Base-by-base conservation (phyloP, 176 grass and related monocot genomes). In the Triticum dicoccoides region DNA sequence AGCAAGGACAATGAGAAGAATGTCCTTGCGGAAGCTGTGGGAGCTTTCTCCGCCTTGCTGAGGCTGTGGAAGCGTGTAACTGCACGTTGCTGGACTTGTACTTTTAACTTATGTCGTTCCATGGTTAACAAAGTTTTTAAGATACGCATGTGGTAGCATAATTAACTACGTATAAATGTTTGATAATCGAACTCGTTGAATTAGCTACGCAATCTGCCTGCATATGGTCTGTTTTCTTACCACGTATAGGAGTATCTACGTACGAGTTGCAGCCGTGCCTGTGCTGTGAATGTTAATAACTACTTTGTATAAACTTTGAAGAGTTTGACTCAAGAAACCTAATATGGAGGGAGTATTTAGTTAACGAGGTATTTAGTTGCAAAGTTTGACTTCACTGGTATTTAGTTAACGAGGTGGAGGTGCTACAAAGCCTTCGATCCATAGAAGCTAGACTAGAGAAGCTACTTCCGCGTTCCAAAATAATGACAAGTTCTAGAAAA, bases 1-100 rank as follows among this genome's bases (percentile, higher is more conserved):
- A 69, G 51, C 35, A 95, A 97, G 86, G 95, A 97, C 13, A 97
- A 91, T 1, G 95, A 97, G 14, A 97, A 97, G 89, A 97, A 97
- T 97, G 95, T 97, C 95, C 45, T 86, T 97, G 24, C 92, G 95
- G 63, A 97, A 97, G 86, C 75, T 97, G 65, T 94, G 92, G 92
- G 94, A 97, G 90, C 85, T 89, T 89, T 70, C 11, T 30, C 29
- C 29, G 72, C 54, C 30, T 77, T 9, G 70, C 33, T 74, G 71
- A 80, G 82, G 38, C 86, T 25, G 47, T 5, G 41, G 47, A 86
- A 69, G 51, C 35, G 11, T 86, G 77, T 81, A 89, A 68, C 83
- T 44, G 72, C 51, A 61, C 76, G 83, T 44, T 86, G 73, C 5
- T 51, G 78, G 79, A 86, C 78, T 24, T 78, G 39, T 82, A 33